A percentile compares a stretch with the other conserved stretches of the same genome.
phyloP scores from a whole-genome alignment of 78 protist genomes.

The slime mould (Dictyostelium discoideum) region DNA sequence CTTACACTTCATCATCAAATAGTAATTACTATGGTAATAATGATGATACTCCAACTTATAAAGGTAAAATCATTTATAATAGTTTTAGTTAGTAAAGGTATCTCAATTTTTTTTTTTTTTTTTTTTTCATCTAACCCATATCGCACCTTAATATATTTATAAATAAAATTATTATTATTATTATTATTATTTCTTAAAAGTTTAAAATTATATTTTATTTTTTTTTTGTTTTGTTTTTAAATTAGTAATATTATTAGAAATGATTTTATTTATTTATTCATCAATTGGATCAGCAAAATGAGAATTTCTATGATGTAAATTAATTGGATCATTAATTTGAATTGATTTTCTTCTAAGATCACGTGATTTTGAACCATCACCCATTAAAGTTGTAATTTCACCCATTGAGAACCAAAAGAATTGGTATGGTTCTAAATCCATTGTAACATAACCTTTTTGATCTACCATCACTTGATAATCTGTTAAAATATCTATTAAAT shows the following conservation, averaged over 20 bases:
- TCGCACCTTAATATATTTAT: background rate
- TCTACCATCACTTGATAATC: slow-evolving; percentile 54
- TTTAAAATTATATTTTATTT: background rate
- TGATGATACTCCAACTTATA: background rate
- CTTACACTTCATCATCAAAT: background rate
- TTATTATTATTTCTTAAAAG: background rate
- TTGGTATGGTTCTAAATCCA: slow-evolving; percentile 49
- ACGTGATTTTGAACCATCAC: slow-evolving; percentile 57
- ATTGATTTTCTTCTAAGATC: slow-evolving; percentile 48
- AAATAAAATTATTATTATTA: background rate
- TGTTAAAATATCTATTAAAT: slow-evolving; percentile 56
- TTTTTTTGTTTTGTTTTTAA: background rate
- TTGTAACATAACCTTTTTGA: slow-evolving; percentile 15
- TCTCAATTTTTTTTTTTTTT: background rate
- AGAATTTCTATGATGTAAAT: background rate
- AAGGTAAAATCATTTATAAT: background rate
- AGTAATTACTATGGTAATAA: background rate
- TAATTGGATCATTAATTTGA: background rate
- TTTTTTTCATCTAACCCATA: background rate
- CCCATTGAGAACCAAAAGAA: slow-evolving; percentile 79
- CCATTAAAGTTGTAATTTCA: slow-evolving; percentile 52
- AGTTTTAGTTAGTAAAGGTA: too few relatives aligned
- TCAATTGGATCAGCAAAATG: slow-evolving; percentile 17
- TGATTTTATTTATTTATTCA: background rate
- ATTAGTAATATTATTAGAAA: background rate